Base-by-base conservation (phyloP, 768 basidiomycete genomes). In the Steccherinum ochraceum region DNA sequence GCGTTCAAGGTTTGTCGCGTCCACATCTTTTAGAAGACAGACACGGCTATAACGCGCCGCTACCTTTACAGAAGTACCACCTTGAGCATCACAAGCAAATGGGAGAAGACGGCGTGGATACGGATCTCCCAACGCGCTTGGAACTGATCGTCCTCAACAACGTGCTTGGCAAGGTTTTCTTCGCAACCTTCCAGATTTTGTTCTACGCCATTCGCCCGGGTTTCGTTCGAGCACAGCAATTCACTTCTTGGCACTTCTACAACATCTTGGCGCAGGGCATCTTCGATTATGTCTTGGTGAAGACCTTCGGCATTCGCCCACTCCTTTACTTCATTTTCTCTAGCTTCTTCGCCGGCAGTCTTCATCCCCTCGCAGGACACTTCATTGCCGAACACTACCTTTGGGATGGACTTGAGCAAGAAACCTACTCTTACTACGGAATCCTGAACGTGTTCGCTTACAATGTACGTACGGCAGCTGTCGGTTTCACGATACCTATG, bases 361-460 rank as follows among this genome's bases (percentile, higher is more conserved):
- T 97, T 39, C 96, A 99, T 58, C 96, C 96, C 1, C 89, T 89
- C 60, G 95, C 94, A 0, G 95, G 89, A 1, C 96, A 98, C 69
- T 99, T 99, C 61, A 97, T 99, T 58, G 94, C 94, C 2, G 93
- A 96, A 67, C 94, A 96, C 66, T 96, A 94, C 58, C 76, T 96
- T 43, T 93, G 89, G 86, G 93, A 95, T 58, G 89, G 86, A 1
- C 75, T 93, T 51, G 78, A 83, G 26, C 94, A 98, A 64, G 96
- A 98, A 71, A 98, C 96, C 0, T 98, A 91, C 67, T 92, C 88
- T 54, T 99, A 98, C 67, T 99, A 99, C 58, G 96, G 96, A 0
- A 80, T 81, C 51, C 72, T 97, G 50, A 99, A 99, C 67, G 54
- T 84, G 12, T 69, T 98, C 19, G 91, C 93, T 12, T 99, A 97